Base-by-base conservation (phyloP, 2,329 filamentous ascomycete genomes). In the Neurospora sp. region DNA sequence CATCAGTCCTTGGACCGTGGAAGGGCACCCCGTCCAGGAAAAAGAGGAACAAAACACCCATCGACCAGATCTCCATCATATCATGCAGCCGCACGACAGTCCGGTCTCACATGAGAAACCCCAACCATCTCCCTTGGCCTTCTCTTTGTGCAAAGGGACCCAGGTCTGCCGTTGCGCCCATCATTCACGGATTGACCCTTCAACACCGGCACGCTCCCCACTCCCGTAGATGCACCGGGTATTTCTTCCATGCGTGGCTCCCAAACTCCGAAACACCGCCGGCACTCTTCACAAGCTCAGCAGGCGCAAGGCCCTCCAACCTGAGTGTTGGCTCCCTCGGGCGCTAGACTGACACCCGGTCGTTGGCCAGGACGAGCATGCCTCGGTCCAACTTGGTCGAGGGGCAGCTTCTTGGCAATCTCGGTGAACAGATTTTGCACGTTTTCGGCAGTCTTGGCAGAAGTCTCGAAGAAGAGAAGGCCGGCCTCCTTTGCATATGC, bases 391-490 rank as follows among this genome's bases (percentile, higher is more conserved):
- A 90, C 94, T 82, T 98, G 96, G 79, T 99, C 96, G 75, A 98
- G 89, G 39, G 96, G 96, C 74, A 99, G 86, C 83, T 97, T 98
- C 90, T 95, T 97, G 72, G 96, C 96, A 79, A 99, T 98, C 70
- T 93, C 93, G 57, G 95, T 97, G 82, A 99, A 99, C 68, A 99
- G 86, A 76, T 98, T 96, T 77, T 90, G 88, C 69, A 99, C 96
- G 77, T 99, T 99, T 82, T 97, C 93, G 70, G 93, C 91, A 43
- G 95, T 97, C 86, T 99, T 99, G 74, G 96, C 96, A 11, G 94
- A 97, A 3, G 96, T 99, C 82, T 99, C 96, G 80, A 99, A 99
- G 86, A 99, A 99, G 69, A 99, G 87, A 6, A 99, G 88, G 57
- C 93, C 93, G 67, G 95, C 93, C 82, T 99, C 96, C 75, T 89